Evolutionary conservation across 1,284 basidiomycete genomes (phyloP), one percentile per base, ranked within the genome.

Genomic region (Ceratobasidium sp.): DNA sequence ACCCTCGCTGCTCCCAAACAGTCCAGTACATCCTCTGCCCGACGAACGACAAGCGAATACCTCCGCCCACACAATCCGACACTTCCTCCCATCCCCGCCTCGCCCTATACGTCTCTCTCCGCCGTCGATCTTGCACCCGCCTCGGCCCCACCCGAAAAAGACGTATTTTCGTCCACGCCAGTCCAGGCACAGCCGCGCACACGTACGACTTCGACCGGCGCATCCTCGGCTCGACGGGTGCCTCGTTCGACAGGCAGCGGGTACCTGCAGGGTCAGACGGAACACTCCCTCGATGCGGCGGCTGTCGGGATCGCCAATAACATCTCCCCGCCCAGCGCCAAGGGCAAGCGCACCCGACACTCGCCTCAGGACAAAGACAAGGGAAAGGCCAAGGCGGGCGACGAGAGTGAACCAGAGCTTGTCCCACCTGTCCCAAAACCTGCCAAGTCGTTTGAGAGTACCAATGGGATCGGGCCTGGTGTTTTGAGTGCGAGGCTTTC

Each of bases 71-170:
- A 69, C 39, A 41, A 57, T n/a, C 53, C 65, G 30, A 48, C 55
- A 8, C 67, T 71, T 3, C 67, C 71, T 18, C 64, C 64, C 55
- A 72, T 70, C 64, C 57, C 62, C 57, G 69, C 43, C 36, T 72
- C 67, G 41, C 59, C 74, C 10, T 65, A 65, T 34, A 55, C 53
- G 23, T 74, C 76, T 39, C 53, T 67, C 46, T 64, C 69, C 10
- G 41, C 64, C 26, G 52, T 70, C 72, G 45, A 71, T 59, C 36
- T 67, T 39, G 53, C 65, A 16, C n/a, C 71, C 46, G 39, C 55
- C 14, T 52, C 59, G 32, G 41, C 34, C 10, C 57, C 64, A 23
- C 32, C 21, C 74, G 61, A 32, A 34, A 14, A 45, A 43, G 46
- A 45, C 28, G 39, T 45, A 21, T 43, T 43, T 30, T 61, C 59